A percentile compares a stretch with the other conserved stretches of the same genome.
Evolutionary conservation across 1,139 yeast species (phyloP).

Genomic region (Pichia sp.): DNA sequence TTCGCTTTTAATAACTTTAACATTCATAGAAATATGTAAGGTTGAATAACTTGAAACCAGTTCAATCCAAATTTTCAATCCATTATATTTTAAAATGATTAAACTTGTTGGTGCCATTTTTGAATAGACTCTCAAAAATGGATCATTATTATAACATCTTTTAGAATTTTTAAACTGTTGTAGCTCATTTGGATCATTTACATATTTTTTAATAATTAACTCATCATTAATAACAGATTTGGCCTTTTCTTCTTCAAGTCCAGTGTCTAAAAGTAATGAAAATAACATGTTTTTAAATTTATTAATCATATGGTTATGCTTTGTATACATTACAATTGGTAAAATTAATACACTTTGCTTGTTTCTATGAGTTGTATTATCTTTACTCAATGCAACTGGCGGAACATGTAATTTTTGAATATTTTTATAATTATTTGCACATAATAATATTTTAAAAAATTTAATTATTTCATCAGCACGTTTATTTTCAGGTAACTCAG

Average conservation of each 20-base stretch:
- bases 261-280: conserved; percentile 2
- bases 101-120: conserved; percentile 25
- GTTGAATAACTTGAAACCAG: conserved; percentile 21
- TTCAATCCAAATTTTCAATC: conserved; percentile 23
- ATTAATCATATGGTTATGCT: conserved; percentile 50
- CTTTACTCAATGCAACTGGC: conserved; percentile 37
- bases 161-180: conserved; percentile 3
- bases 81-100: conserved; percentile 16
- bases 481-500: conserved; percentile 23
- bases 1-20: conserved; percentile 16
- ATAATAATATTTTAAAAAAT: conserved; percentile 53
- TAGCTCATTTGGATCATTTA: conserved; percentile 21
- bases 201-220: conserved; percentile 16
- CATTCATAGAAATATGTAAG: conserved; percentile 20
- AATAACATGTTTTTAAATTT: conserved; percentile 40
- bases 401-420: conserved; percentile 42
- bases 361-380: conserved; percentile 4
- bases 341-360: conserved; percentile 43
- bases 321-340: conserved; percentile 64
- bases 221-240: conserved; percentile 11
- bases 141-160: conserved; percentile 16
- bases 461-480: conserved; percentile 49
- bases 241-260: conserved; percentile 5
- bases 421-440: conserved; percentile 51
- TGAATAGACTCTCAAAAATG: conserved; percentile 23